Conservation (phyloP, 768 basidiomycete genomes). For the Panaeolus cyanescens region DNA sequence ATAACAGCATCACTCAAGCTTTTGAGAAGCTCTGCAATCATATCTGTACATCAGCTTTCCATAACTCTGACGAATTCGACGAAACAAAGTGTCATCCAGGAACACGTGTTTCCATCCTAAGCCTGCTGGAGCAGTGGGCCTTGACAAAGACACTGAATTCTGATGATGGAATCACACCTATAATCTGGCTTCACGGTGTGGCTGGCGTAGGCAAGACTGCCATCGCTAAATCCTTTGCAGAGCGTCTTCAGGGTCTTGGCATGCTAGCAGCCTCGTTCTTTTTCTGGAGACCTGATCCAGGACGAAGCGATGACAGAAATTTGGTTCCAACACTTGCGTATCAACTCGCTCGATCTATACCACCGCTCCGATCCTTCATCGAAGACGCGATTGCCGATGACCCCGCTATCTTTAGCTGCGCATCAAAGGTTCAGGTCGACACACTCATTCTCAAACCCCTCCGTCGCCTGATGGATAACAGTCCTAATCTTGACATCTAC, state of each 20-base stretch:
- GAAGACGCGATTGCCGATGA: slow-evolving; percentile 8
- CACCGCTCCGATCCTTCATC: slow-evolving; percentile 6
- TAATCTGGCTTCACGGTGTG: slow-evolving; percentile 21
- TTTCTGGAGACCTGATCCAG: slow-evolving; percentile 29
- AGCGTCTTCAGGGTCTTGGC: slow-evolving; percentile 13
- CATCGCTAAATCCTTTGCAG: slow-evolving; percentile 23
- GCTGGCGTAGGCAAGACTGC: slow-evolving; percentile 26
- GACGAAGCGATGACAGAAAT: slow-evolving; percentile 22
- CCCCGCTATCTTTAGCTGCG: slow-evolving; percentile 10
- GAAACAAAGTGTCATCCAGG: slow-evolving; percentile 1
- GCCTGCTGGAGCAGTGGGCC: neutral
- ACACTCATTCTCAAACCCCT: slow-evolving; percentile 8
- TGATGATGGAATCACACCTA: neutral
- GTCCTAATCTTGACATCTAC: neutral
- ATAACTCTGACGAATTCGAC: neutral
- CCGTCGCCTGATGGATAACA: neutral
- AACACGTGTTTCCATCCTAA: slow-evolving; percentile 3
- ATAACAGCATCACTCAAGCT: too few relatives aligned
- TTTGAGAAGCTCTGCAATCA: neutral
- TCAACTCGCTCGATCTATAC: slow-evolving; percentile 19
- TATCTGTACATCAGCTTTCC: neutral
- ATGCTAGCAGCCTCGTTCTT: slow-evolving; percentile 31
- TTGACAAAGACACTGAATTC: neutral
- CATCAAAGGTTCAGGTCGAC: slow-evolving; percentile 5
- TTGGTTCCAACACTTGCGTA: slow-evolving; percentile 32